Percentiles rank a stretch among this genome's conserved stretches.
These are phyloP conservation scores for Trichoderma koningiopsis DNA, from an alignment of 2,329 filamentous ascomycete species.

Conservation along the genomic window DNA sequence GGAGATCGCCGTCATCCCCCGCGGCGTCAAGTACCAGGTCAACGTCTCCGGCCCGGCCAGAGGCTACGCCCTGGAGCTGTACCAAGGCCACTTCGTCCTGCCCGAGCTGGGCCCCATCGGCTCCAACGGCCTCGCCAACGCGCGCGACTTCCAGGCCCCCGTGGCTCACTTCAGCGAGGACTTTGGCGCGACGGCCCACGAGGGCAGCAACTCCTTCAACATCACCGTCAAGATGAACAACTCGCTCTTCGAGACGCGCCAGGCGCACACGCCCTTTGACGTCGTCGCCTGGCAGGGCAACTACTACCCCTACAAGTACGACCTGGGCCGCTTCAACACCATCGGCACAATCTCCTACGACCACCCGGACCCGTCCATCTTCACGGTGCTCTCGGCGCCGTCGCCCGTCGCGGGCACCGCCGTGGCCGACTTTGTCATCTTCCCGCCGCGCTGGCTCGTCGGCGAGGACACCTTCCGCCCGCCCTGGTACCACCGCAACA, in stretches of 20 bases:
- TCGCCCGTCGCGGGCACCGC: conserved; percentile 63
- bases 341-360: conserved; percentile 74
- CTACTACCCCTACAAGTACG: conserved; percentile 82
- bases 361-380: conserved; percentile 79
- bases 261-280: conserved; percentile 75
- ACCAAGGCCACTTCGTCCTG: conserved; percentile 70
- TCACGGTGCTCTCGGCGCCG: conserved; percentile 68
- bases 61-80: conserved; percentile 76
- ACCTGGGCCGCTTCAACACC: conserved; percentile 74
- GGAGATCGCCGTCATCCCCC: conserved; percentile 75
- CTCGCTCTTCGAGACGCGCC: conserved; percentile 63
- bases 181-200: conserved; percentile 42
- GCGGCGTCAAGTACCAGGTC: conserved; percentile 74
- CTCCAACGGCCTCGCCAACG: conserved; percentile 73
- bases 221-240: conserved; percentile 67
- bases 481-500: conserved; percentile 73
- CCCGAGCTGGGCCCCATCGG: conserved; percentile 75
- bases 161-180: conserved; percentile 70
- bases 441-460: conserved; percentile 72
- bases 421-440: conserved; percentile 72
- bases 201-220: conserved; percentile 45
- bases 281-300: conserved; percentile 81
- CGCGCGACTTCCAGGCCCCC: conserved; percentile 74
- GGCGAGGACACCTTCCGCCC: conserved; percentile 71
- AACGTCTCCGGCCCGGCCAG: conserved; percentile 60